A percentile compares a stretch with the other conserved stretches of the same genome.
Evolutionary conservation across 768 basidiomycete species (phyloP).

Genomic region (Infundibulicybe gibba): DNA sequence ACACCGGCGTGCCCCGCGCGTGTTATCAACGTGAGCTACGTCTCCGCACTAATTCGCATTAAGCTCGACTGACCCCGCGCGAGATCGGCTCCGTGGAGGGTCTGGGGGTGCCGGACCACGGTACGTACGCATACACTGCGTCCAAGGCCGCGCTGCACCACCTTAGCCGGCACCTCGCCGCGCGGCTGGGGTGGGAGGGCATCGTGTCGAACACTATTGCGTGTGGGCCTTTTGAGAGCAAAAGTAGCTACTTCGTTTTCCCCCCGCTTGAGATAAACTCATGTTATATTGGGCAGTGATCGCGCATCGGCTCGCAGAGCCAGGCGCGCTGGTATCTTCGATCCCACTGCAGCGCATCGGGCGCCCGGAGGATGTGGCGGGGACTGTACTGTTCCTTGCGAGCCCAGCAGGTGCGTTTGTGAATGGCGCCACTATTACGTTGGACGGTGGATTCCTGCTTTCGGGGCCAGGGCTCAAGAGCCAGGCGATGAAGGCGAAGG

Average conservation of each 20-base stretch:
- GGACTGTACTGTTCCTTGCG: slow-evolving; percentile 57
- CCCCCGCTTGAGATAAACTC: background rate
- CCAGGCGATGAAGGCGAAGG: slow-evolving; percentile 18
- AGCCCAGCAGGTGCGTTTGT: slow-evolving; percentile 59
- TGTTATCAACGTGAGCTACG: slow-evolving; percentile 49
- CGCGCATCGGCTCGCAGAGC: slow-evolving; percentile 42
- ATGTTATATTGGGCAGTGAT: slow-evolving; percentile 49
- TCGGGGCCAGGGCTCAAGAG: slow-evolving; percentile 4
- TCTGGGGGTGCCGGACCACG: slow-evolving; percentile 43
- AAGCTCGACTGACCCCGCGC: slow-evolving; percentile 1
- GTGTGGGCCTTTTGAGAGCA: slow-evolving; percentile 46
- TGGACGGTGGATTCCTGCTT: slow-evolving; percentile 59
- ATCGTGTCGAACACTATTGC: slow-evolving; percentile 64
- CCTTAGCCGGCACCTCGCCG: slow-evolving; percentile 53
- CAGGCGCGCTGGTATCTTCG: slow-evolving; percentile 34
- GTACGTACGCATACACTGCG: slow-evolving; percentile 65
- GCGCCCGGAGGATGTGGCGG: slow-evolving; percentile 60
- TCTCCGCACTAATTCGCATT: background rate
- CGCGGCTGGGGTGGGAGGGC: slow-evolving; percentile 50
- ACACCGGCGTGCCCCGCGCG: slow-evolving; percentile 41
- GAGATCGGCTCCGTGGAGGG: slow-evolving; percentile 67
- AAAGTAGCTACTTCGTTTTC: slow-evolving; percentile 21
- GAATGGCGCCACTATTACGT: slow-evolving; percentile 57
- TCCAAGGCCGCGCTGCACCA: slow-evolving; percentile 64
- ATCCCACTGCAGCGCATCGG: slow-evolving; percentile 56